A percentile compares a stretch with the other conserved stretches of the same genome.
Evolutionary conservation across 306 rosid genomes (phyloP).

Genomic region (Styphnolobium japonicum): DNA sequence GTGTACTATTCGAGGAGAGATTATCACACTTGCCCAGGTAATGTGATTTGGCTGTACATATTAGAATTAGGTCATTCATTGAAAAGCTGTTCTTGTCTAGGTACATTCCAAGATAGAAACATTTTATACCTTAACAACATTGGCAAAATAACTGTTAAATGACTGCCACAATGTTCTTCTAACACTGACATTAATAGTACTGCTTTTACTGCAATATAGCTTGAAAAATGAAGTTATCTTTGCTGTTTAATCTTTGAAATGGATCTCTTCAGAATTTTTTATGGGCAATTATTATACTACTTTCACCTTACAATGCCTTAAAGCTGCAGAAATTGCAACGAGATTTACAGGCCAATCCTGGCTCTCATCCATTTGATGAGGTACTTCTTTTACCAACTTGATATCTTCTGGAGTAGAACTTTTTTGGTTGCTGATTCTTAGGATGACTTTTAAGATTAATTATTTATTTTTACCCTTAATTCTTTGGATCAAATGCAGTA

Average conservation of each 20-base stretch:
- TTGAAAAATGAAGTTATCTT: background rate
- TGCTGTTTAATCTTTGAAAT: background rate
- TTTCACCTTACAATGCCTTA: constrained; percentile 7
- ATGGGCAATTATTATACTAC: background rate
- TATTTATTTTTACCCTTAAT: background rate
- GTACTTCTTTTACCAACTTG: constrained; percentile 37
- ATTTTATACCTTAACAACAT: background rate
- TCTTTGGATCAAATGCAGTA: background rate
- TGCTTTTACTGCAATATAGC: background rate
- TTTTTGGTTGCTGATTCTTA: background rate
- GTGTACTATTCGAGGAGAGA: constrained; percentile 95
- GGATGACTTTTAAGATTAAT: background rate
- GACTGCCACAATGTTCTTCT: background rate
- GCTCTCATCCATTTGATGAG: constrained; percentile 85
- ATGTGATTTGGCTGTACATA: background rate
- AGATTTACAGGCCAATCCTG: constrained; percentile 61
- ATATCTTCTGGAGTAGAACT: background rate
- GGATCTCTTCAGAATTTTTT: background rate
- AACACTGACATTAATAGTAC: background rate
- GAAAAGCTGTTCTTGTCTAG: background rate
- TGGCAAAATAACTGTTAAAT: background rate
- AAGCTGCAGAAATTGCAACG: constrained; percentile 71
- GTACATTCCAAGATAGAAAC: background rate
- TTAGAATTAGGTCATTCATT: background rate
- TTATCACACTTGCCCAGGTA: constrained; percentile 94